phyloP scores from a whole-genome alignment of 2,329 filamentous ascomycete genomes.

The Juglanconis oblonga region DNA sequence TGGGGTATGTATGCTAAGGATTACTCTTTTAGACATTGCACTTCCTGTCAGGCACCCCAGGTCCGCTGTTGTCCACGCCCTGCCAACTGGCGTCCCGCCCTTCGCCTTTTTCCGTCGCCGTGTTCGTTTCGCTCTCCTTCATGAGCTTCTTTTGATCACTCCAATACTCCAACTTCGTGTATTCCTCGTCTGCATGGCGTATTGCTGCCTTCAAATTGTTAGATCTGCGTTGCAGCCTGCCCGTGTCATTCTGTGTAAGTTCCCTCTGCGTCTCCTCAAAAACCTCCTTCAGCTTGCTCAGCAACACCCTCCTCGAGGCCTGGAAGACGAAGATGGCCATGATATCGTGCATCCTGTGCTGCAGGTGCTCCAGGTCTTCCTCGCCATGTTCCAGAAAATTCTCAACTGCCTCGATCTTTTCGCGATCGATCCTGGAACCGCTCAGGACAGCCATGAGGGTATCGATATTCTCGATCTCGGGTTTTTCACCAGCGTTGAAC shows the following conservation, averaged over 20 bases:
- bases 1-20: constrained; percentile 21
- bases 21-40: neutral
- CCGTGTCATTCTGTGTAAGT: constrained; percentile 40
- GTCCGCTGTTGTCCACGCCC: constrained; percentile 53
- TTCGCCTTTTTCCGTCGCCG: constrained; percentile 40
- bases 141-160: constrained; percentile 75
- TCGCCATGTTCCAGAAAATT: constrained; percentile 76
- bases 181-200: constrained; percentile 74
- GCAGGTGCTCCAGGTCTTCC: constrained; percentile 72
- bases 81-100: constrained; percentile 47
- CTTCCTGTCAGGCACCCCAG: constrained; percentile 33
- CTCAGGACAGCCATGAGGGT: constrained; percentile 68
- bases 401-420: constrained; percentile 81
- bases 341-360: constrained; percentile 76
- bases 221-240: constrained; percentile 42
- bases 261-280: constrained; percentile 54
- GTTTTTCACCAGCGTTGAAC: constrained; percentile 44
- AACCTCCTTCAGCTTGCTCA: constrained; percentile 66
- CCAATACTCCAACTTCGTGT: constrained; percentile 82
- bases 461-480: constrained; percentile 59
- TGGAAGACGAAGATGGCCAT: constrained; percentile 90
- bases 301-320: constrained; percentile 73
- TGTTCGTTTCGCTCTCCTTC: constrained; percentile 44
- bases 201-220: constrained; percentile 72
- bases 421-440: constrained; percentile 73